Percentiles rank a stretch among this genome's conserved stretches.
These are phyloP conservation scores for Vicia faba DNA, from an alignment of 306 rosid species.

Conservation along the genomic window DNA sequence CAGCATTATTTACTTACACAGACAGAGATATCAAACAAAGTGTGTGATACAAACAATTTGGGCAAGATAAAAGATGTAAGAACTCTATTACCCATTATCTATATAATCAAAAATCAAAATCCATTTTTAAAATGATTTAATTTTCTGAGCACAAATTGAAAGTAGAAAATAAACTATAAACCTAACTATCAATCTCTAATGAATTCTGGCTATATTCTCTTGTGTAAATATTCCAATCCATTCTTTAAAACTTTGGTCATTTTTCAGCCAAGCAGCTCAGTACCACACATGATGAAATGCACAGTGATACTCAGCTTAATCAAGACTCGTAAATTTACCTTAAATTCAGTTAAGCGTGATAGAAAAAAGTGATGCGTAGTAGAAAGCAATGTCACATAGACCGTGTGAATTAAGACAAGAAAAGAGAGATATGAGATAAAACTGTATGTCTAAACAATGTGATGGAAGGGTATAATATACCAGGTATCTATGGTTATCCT, in stretches of 20 bases:
- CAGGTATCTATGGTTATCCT: neutral
- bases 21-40: neutral
- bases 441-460: neutral
- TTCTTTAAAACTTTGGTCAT: neutral
- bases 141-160: constrained; percentile 29
- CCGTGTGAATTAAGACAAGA: constrained; percentile 8
- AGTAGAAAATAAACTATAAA: constrained; percentile 15
- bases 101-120: constrained; percentile 9
- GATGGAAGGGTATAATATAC: neutral
- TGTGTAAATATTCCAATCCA: constrained; percentile 16
- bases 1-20: neutral
- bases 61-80: constrained; percentile 10
- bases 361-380: neutral
- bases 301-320: constrained; percentile 12
- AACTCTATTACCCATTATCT: neutral
- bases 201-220: constrained; percentile 27
- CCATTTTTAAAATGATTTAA: constrained; percentile 8
- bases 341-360: neutral
- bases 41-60: neutral
- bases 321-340: constrained; percentile 3
- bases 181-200: constrained; percentile 14
- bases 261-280: constrained; percentile 17
- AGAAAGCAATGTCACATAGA: neutral
- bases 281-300: neutral
- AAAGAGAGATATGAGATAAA: neutral